A percentile compares a stretch with the other conserved stretches of the same genome.
phyloP scores from a whole-genome alignment of 106 monocot species.

The Chionographis japonica region DNA sequence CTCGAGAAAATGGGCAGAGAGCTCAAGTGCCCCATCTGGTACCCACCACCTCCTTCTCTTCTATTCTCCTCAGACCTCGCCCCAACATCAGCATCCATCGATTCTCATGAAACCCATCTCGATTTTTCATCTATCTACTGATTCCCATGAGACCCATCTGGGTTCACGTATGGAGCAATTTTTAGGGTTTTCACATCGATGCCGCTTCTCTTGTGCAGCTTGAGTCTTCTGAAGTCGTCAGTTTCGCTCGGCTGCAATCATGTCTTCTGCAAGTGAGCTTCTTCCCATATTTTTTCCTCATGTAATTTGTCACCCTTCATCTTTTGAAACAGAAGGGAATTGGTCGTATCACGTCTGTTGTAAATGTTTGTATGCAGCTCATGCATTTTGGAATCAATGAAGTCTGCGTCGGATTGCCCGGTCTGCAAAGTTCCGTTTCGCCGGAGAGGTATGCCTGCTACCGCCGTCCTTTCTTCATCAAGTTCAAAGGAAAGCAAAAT shows the following conservation, averaged over 20 bases:
- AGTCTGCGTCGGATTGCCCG: conserved; percentile 54
- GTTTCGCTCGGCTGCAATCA: conserved; percentile 84
- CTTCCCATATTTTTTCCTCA: not conserved
- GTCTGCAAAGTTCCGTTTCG: conserved; percentile 90
- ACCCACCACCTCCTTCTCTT: not conserved
- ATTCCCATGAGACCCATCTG: not conserved
- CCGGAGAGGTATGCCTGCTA: conserved; percentile 56
- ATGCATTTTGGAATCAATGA: conserved; percentile 81
- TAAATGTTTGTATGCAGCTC: conserved; percentile 21
- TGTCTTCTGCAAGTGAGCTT: conserved; percentile 86
- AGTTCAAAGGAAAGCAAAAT: no score
- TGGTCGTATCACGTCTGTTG: not conserved
- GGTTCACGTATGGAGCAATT: not conserved
- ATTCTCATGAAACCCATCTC: not conserved
- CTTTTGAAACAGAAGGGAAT: not conserved
- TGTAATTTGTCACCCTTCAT: not conserved
- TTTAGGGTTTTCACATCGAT: not conserved
- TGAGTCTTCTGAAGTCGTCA: conserved; percentile 62
- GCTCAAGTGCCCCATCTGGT: conserved; percentile 99
- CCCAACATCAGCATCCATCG: not conserved
- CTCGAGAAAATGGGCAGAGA: conserved; percentile 91
- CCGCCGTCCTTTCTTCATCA: not conserved
- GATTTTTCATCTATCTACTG: not conserved
- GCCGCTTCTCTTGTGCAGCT: conserved; percentile 38
- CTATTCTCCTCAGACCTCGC: not conserved